These are phyloP conservation scores for Auriscalpium vulgare DNA, from an alignment of 768 basidiomycete species.

Conservation along the genomic window DNA sequence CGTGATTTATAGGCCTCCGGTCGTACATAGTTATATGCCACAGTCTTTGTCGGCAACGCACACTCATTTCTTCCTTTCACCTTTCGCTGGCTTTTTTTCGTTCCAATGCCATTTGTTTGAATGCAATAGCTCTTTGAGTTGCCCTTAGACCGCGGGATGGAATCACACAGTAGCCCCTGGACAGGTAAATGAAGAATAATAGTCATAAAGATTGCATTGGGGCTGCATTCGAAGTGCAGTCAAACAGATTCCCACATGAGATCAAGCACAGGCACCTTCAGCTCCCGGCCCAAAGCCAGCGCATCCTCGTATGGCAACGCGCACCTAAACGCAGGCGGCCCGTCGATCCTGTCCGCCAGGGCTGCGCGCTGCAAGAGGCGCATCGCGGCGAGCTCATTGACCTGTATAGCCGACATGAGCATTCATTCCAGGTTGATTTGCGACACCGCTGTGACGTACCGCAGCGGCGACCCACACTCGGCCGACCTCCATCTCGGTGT, in stretches of 20 bases:
- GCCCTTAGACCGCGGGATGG: no score
- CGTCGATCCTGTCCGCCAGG: conserved; percentile 54
- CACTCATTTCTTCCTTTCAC: no score
- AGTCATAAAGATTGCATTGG: no score
- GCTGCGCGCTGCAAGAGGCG: conserved; percentile 62
- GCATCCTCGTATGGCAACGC: conserved; percentile 56
- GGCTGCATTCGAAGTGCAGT: no score
- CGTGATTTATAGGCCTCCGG: no score
- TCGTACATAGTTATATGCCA: no score
- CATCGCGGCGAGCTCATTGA: conserved; percentile 57
- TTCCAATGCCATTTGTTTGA: no score
- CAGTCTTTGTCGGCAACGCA: no score
- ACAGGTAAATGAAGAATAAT: no score
- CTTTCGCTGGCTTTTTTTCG: no score
- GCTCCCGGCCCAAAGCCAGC: conserved; percentile 45
- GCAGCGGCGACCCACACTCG: conserved; percentile 51
- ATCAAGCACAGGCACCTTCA: conserved; percentile 55
- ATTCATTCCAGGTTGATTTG: not conserved
- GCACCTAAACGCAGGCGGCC: conserved; percentile 66
- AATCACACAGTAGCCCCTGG: no score
- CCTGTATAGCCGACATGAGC: conserved; percentile 30
- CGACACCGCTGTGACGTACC: conserved; percentile 32
- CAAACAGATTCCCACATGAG: conserved; percentile 50
- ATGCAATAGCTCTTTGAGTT: no score
- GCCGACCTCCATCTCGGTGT: conserved; percentile 66